A percentile compares a stretch with the other conserved stretches of the same genome.
These are phyloP conservation scores for Periconia sp. DNA, from an alignment of 2,329 filamentous ascomycete species.

Conservation along the genomic window DNA sequence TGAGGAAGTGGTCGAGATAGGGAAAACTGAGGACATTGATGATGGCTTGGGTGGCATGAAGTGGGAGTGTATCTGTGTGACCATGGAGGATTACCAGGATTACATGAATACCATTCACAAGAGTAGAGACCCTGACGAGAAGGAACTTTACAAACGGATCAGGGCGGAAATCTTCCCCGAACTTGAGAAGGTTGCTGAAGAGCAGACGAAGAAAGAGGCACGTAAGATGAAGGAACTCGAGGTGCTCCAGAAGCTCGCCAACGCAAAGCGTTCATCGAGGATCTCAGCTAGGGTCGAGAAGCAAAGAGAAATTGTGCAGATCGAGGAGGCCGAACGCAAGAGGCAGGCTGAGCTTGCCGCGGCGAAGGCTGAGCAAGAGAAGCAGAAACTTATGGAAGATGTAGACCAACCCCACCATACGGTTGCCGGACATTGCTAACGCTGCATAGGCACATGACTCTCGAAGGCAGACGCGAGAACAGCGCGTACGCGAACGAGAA, in stretches of 20 bases:
- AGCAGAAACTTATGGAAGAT: constrained; percentile 69
- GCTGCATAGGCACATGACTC: constrained; percentile 71
- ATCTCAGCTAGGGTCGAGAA: constrained; percentile 82
- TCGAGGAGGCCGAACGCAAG: constrained; percentile 72
- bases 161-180: constrained; percentile 81
- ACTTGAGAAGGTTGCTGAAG: constrained; percentile 75
- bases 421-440: constrained; percentile 24
- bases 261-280: constrained; percentile 90
- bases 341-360: constrained; percentile 68
- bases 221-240: constrained; percentile 81
- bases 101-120: constrained; percentile 76
- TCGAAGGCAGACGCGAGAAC: constrained; percentile 82
- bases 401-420: constrained; percentile 50
- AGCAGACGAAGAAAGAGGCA: constrained; percentile 72
- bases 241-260: constrained; percentile 85
- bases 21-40: constrained; percentile 51
- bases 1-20: constrained; percentile 43
- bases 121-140: constrained; percentile 84
- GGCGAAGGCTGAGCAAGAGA: constrained; percentile 64
- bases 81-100: constrained; percentile 74
- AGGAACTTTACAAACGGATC: constrained; percentile 73
- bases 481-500: constrained; percentile 85
- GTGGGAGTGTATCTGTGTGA: constrained; percentile 92
- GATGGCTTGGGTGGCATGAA: constrained; percentile 76
- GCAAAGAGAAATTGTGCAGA: constrained; percentile 74